Evolutionary conservation across 2,329 filamentous ascomycete genomes (phyloP).

Genomic region (Helotiales sp.): DNA sequence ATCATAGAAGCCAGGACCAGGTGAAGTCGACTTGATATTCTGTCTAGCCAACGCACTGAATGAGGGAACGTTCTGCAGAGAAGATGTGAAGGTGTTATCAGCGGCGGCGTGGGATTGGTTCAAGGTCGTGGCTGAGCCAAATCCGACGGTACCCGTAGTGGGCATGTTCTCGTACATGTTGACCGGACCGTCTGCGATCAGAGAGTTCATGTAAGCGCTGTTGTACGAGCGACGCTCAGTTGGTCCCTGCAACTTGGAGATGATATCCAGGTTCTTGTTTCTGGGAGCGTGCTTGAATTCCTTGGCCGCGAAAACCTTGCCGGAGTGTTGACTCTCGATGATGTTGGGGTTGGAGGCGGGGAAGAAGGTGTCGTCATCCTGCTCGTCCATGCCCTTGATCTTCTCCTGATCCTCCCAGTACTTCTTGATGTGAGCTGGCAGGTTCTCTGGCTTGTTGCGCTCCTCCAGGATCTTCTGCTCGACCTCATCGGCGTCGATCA

Average conservation of each 20-base stretch:
- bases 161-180: neutral
- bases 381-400: neutral
- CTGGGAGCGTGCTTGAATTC: neutral
- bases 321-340: neutral
- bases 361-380: constrained; percentile 6
- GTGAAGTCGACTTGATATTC: neutral
- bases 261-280: neutral
- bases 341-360: neutral
- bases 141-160: neutral
- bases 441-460: neutral
- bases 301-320: neutral
- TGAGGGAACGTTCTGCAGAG: neutral
- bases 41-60: neutral
- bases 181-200: neutral
- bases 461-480: neutral
- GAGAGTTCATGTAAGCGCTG: neutral
- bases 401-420: constrained; percentile 11
- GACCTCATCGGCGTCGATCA: neutral
- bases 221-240: neutral
- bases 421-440: neutral
- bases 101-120: constrained; percentile 1
- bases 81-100: neutral
- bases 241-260: neutral
- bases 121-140: neutral
- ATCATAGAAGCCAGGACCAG: neutral